Percentiles rank a stretch among this genome's conserved stretches.
These are phyloP conservation scores for Entonaema liquescens DNA, from an alignment of 495 filamentous ascomycete genomes.

Conservation along the genomic window DNA sequence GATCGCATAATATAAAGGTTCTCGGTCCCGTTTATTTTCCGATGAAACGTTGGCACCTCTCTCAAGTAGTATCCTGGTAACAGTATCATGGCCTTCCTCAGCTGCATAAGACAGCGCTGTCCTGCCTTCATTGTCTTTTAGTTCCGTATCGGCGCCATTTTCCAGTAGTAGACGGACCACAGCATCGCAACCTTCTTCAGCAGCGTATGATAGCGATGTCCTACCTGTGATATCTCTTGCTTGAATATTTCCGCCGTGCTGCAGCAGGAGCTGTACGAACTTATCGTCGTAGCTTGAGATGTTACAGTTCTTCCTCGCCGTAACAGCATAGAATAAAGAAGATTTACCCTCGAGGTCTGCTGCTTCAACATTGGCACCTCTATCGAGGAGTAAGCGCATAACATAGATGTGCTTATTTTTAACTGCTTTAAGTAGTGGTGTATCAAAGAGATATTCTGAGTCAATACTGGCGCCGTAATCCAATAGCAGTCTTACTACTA, in stretches of 20 bases:
- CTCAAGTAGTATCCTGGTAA: neutral
- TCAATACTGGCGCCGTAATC: neutral
- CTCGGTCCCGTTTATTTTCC: neutral
- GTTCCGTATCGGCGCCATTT: neutral
- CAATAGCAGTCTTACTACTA: neutral
- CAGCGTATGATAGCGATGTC: neutral
- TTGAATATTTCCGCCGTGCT: neutral
- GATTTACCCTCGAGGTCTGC: neutral
- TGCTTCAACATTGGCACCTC: neutral
- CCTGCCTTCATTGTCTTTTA: neutral
- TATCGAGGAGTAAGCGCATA: neutral
- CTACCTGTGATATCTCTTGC: neutral
- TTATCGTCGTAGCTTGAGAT: neutral
- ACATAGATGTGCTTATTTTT: neutral
- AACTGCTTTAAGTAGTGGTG: neutral
- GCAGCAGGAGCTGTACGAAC: neutral
- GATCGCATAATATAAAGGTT: neutral
- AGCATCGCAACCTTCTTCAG: neutral
- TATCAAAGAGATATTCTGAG: neutral
- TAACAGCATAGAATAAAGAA: neutral
- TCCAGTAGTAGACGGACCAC: neutral
- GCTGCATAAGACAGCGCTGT: neutral
- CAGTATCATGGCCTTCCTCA: neutral
- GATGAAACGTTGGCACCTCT: slow-evolving; percentile 53
- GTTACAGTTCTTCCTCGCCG: neutral